A percentile compares a stretch with the other conserved stretches of the same genome.
These are phyloP conservation scores for Acorus gramineus DNA, from an alignment of 106 monocot genomes.

Conservation along the genomic window DNA sequence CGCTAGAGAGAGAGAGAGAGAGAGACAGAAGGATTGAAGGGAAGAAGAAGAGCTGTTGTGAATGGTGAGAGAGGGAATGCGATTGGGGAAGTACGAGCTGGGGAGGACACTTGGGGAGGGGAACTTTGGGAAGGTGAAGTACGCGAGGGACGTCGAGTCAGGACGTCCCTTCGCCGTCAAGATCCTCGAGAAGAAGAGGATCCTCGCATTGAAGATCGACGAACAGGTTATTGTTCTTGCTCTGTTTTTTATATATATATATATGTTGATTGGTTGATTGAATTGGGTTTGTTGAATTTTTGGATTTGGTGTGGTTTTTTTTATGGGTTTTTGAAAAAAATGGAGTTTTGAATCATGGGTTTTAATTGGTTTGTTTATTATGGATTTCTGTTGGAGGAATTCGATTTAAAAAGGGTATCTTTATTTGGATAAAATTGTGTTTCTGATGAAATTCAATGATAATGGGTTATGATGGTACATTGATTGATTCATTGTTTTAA, in stretches of 20 bases:
- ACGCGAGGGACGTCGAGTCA: conserved; percentile 26
- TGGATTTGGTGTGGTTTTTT: too few species aligned
- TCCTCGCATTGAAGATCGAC: conserved; percentile 23
- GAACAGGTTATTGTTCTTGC: conserved; percentile 21
- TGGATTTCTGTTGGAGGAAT: too few species aligned
- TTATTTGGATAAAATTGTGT: too few species aligned
- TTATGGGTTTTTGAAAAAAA: too few species aligned
- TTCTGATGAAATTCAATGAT: too few species aligned
- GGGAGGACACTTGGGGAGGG: conserved; percentile 52
- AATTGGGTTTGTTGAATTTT: not conserved
- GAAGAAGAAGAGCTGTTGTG: not conserved
- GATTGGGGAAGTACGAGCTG: conserved; percentile 47
- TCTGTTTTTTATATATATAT: not conserved
- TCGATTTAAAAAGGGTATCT: too few species aligned
- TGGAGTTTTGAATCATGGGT: too few species aligned
- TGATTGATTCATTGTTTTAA: too few species aligned
- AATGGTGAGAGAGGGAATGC: not conserved
- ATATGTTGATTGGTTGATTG: not conserved
- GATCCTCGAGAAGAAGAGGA: conserved; percentile 39
- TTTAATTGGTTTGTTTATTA: too few species aligned
- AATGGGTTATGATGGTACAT: too few species aligned
- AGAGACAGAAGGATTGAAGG: conserved; percentile 11
- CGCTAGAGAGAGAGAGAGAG: conserved; percentile 1
- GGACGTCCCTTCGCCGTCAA: conserved; percentile 39
- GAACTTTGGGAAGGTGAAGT: conserved; percentile 56